Evolutionary conservation across 2,329 filamentous ascomycete genomes (phyloP), one percentile per base, ranked within the genome.

Genomic region (Cucurbitaria berberidis): DNA sequence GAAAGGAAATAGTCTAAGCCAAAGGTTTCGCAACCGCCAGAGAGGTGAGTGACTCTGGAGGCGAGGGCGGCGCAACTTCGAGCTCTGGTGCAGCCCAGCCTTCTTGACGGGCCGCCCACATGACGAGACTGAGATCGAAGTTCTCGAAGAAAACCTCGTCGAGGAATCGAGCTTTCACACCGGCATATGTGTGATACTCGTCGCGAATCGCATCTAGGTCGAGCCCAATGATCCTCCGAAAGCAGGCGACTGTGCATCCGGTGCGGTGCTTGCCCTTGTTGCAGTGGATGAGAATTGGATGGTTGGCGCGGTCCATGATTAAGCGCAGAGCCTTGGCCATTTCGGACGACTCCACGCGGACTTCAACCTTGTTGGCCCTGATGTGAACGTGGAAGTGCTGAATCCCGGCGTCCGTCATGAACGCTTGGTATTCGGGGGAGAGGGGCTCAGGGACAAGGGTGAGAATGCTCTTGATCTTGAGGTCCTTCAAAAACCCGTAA

Each of bases 221-320:
- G 86, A 89, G 90, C 13, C 89, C 69, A 27, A 60, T 83, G 11
- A 90, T 76, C 70, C 89, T 90, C 58, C 92, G 87, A 57, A 96
- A 82, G 51, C 89, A 87, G 16, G 86, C 93, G 43, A 93, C 84
- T n/a, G 95, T 88, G 69, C 92, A 96, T 19, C 93, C 93, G 16
- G 93, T 96, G 52, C 93, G 89, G 70, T 97, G 93, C 83, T 88
- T 95, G 70, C 93, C 93, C 64, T 96, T 93, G 71, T 96, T 97
- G 82, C 93, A 97, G 74, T 97, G 93, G 41, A 97, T 84, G 34
- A 96, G 81, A 10, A 97, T 76, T 0, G 93, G 93, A 61, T 95
- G 87, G 58, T 96, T 91, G 29, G 81, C 76, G 43, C 82, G 82
- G 67, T 96, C 84, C 47, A 93, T 80, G 35, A 93, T 83, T 36